These are phyloP conservation scores for Wickerhamiella brachini DNA, from an alignment of 805 yeast genomes.

Conservation along the genomic window DNA sequence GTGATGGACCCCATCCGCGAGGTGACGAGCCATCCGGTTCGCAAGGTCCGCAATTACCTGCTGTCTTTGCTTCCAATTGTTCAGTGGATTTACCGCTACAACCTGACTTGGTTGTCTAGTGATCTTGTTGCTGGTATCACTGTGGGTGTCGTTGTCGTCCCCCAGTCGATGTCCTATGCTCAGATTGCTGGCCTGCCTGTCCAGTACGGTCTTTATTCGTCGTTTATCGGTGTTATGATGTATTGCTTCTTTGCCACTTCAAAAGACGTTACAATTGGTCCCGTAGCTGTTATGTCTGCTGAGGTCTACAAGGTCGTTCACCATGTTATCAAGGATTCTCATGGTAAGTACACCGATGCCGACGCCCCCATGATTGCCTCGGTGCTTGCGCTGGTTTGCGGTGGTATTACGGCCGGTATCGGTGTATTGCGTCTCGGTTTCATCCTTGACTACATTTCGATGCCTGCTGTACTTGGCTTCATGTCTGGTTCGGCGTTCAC, in stretches of 20 bases:
- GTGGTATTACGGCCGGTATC: conserved; percentile 68
- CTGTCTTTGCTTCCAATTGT: conserved; percentile 62
- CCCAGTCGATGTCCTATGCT: conserved; percentile 94
- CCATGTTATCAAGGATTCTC: conserved; percentile 41
- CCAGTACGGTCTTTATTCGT: conserved; percentile 80
- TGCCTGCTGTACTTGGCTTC: conserved; percentile 87
- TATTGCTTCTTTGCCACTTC: conserved; percentile 90
- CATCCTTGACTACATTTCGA: conserved; percentile 73
- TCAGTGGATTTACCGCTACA: conserved; percentile 78
- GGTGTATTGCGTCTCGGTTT: conserved; percentile 80
- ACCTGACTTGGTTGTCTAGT: conserved; percentile 60
- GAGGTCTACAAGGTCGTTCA: conserved; percentile 70
- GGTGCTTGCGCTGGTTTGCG: conserved; percentile 64
- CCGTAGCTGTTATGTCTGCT: conserved; percentile 89
- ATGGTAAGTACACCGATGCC: conserved; percentile 22
- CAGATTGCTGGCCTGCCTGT: conserved; percentile 67
- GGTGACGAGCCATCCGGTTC: conserved; percentile 8
- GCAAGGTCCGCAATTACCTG: conserved; percentile 32
- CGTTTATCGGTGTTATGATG: conserved; percentile 79
- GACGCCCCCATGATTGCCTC: conserved; percentile 69
- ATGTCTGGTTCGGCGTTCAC: conserved; percentile 89
- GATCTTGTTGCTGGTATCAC: conserved; percentile 88
- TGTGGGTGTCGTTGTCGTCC: conserved; percentile 85
- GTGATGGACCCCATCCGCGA: conserved; percentile 11
- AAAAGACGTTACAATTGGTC: conserved; percentile 91